phyloP scores from a whole-genome alignment of 805 yeast genomes.

The Nakazawaea ernobii region DNA sequence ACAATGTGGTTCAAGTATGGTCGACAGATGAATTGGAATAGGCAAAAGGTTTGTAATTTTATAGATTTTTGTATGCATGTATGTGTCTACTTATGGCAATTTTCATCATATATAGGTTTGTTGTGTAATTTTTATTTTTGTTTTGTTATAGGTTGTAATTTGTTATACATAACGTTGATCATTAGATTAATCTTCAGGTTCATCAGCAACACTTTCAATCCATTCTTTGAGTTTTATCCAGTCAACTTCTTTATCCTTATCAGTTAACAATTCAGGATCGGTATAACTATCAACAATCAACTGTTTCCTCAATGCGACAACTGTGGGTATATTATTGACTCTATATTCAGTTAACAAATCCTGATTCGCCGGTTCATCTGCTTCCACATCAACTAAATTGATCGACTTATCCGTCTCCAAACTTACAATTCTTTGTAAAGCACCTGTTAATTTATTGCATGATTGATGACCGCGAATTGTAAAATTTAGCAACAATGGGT shows the following conservation, averaged over 20 bases:
- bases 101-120: no score
- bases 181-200: conserved; percentile 12
- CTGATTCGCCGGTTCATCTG: conserved; percentile 59
- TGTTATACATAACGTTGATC: conserved; percentile 3
- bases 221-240: conserved; percentile 36
- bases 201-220: conserved; percentile 36
- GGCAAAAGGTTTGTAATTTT: not conserved
- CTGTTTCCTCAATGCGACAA: conserved; percentile 64
- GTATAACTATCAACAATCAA: conserved; percentile 41
- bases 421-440: conserved; percentile 47
- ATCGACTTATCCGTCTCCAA: conserved; percentile 44
- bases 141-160: no score
- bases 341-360: conserved; percentile 54
- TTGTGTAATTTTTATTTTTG: no score
- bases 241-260: conserved; percentile 30
- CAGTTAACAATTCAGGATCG: conserved; percentile 21
- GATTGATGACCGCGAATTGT: conserved; percentile 59
- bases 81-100: no score
- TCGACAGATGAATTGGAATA: conserved; percentile 14
- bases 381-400: conserved; percentile 65
- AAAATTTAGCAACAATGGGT: conserved; percentile 68
- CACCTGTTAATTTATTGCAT: conserved; percentile 57
- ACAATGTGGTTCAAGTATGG: conserved; percentile 79
- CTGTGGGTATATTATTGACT: conserved; percentile 50
- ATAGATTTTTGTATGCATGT: not conserved